Base-by-base conservation (phyloP, 495 filamentous ascomycete genomes). In the Neohortaea acidophila region DNA sequence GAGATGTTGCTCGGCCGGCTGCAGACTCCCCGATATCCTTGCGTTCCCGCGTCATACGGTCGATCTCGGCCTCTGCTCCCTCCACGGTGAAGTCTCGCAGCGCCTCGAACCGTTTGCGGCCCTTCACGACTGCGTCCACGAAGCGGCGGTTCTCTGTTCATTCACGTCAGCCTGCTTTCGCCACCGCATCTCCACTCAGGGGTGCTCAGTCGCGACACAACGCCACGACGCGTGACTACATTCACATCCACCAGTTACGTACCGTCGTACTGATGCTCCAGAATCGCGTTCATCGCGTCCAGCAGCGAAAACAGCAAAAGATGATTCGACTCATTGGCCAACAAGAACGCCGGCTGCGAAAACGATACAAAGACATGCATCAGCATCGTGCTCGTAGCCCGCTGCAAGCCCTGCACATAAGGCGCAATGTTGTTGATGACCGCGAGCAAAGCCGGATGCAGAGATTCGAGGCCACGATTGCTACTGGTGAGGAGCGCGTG, bases 301-400 rank as follows among this genome's bases (percentile, higher is more conserved):
- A 99, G 66, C 22, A 99, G 59, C 0, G 86, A 85, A 14, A 72
- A 69, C 19, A 99, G 64, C 20, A 94, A 70, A 22, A 62, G 59
- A 42, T 99, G 82, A 42, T 99, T 99, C 11, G 70, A 82, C 43
- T 99, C 91, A 51, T 96, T 99, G 4, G 84, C 82, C 15, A 99
- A 62, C n/a, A 99, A 62, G 57, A 96, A 99, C 19, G 75, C 80
- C 1, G 91, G 91, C 0, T 89, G 80, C 5, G 89, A 93, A 84
- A 96, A 93, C 1, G 81, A 89, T 13, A 77, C 75, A 59, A 87
- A 96, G 6, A 96, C 65, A 45, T 96, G 84, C 31, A 94, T 63
- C 31, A 94, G 60, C 59, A 84, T 94, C 17, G 75, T 73, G 51
- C 81, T 80, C 9, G 84, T 72, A 5, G 72, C 64, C n/a, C 72